phyloP scores from a whole-genome alignment of 225 moss, liverwort and hornwort species.

The Physcomitrium patens region DNA sequence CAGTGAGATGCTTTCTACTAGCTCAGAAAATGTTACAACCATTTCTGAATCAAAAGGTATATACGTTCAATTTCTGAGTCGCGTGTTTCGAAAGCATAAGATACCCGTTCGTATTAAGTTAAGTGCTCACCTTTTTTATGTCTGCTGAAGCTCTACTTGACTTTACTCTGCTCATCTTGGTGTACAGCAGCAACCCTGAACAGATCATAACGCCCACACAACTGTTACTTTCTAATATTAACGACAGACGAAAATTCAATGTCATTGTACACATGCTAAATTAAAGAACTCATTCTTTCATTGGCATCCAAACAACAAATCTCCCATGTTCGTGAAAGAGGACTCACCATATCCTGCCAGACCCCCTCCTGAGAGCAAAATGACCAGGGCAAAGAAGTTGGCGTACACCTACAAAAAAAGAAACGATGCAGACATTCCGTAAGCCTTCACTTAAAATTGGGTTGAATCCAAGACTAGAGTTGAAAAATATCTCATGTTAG shows the following conservation, averaged over 20 bases:
- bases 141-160: slow-evolving; percentile 70
- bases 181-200: slow-evolving; percentile 57
- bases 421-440: not conserved
- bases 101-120: too few species aligned
- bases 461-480: too few species aligned
- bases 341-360: slow-evolving; percentile 72
- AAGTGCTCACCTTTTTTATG: slow-evolving; percentile 55
- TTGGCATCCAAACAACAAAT: not conserved
- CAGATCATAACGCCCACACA: not conserved
- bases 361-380: slow-evolving; percentile 68
- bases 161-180: slow-evolving; percentile 76
- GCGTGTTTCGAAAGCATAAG: too few species aligned
- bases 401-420: slow-evolving; percentile 63
- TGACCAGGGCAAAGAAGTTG: slow-evolving; percentile 69
- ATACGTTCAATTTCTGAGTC: too few species aligned
- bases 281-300: not conserved
- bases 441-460: not conserved
- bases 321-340: not conserved
- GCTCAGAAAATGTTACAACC: slow-evolving; percentile 3
- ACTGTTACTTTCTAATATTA: not conserved
- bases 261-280: not conserved
- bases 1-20: not conserved
- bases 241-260: not conserved
- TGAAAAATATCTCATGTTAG: too few species aligned
- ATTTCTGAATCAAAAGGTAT: too few species aligned